Base-by-base conservation (phyloP, 2,329 filamentous ascomycete species). In the Hymenotorrendiella dingleyae region DNA sequence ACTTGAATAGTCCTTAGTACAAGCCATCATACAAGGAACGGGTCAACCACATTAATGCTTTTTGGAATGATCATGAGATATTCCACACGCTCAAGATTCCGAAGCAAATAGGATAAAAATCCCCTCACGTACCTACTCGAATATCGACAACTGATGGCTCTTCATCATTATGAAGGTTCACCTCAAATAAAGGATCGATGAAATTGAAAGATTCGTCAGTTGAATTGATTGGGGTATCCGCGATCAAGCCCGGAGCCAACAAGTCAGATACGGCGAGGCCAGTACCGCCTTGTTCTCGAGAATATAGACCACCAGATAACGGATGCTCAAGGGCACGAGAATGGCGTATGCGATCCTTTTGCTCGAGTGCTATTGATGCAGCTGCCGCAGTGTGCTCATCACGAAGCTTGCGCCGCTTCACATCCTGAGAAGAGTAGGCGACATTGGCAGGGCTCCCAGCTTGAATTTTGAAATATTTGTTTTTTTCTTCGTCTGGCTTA, bases 391-490 rank as follows among this genome's bases (percentile, higher is more conserved):
- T 59, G 17, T 61, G 61, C 41, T 66, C 59, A 26, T 73, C 66
- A 23, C 73, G 66, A 3, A 66, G 48, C 46, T 71, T 71, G 40
- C 76, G 76, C 50, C 68, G 69, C 62, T 77, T 81, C 43, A 83
- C 74, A 6, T 71, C 70, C 34, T 75, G 67, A n/a, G 68, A 64
- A 7, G 79, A 78, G 65, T 80, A 84, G 12, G 69, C 62, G 0
- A 73, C 67, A 6, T 60, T 62, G 2, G 65, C 49, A 0, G 77
- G 70, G 47, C 70, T 65, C 40, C 64, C 67, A 19, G 64, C 54
- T 57, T 83, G 76, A 37, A 86, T 74, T 54, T 78, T 81, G 62
- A 85, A 86, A 56, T 85, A 86, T 50, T 77, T 82, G 27, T 72
- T 72, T 60, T 78, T 84, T 32, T 71, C 70, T 11, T 62, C 39